Base-by-base conservation (phyloP, 768 basidiomycete genomes). In the Pleurotus tuoliensis region DNA sequence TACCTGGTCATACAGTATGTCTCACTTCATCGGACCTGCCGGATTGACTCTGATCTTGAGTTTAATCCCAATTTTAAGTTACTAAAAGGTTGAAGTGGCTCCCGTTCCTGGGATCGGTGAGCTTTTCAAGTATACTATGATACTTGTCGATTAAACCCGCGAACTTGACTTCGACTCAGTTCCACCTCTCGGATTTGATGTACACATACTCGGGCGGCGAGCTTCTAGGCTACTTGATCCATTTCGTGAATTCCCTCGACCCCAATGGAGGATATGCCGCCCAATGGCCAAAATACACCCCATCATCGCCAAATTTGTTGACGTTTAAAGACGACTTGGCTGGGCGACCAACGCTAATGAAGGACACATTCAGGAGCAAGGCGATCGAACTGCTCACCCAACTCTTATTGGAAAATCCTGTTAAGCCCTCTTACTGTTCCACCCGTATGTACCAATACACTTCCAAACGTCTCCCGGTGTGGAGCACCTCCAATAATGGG, bases 1-100 rank as follows among this genome's bases (percentile, higher is more conserved):
- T 5, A 70, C 70, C 1, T 74, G 75, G 73, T 63, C 62, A 0
- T 76, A 68, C 62, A 27, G 72, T 75, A 27, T 63, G 3, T 20
- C 25, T 25, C 4, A 38, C 22, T 22, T 40, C 4, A 18, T 24
- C 16, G 22, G 30, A 34, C 3, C 2, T 22, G 24, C 11, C 24
- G 18, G 16, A 2, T 2, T 45, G n/a, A 34, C 15, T 22, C 3
- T 34, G 11, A 34, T 34, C 11, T 4, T 34, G 27, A 5, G 15
- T 37, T n/a, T 8, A 34, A 20, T 38, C 3, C 43, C 40, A 11
- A 34, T 34, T n/a, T 6, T 12, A 43, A 76, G 74, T 71, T 46
- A 71, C 49, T 58, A 71, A 72, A 58, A 66, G 73, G 0, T 47
- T 64, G 0, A 76, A 77, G 46, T 15, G 8, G 1, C 27, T 63